Evolutionary conservation across 352 stramenopile species (phyloP), one percentile per base, ranked within the genome.

Genomic region (Pythium rhizo-oryzae): DNA sequence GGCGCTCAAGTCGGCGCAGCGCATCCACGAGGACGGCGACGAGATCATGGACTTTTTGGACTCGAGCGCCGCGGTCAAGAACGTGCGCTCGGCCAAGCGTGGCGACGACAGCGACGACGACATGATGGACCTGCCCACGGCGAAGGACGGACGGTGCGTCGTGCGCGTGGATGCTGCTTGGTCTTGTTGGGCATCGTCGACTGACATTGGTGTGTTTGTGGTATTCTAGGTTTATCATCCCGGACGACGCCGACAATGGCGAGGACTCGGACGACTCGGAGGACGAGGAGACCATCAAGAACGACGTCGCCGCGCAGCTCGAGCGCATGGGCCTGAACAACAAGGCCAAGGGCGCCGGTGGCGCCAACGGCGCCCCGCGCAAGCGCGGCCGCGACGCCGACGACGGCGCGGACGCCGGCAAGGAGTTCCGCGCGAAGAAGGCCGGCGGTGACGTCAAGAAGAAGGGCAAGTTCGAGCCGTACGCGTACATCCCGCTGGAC

Each of bases 401-500:
- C n/a, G 70, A 72, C 21, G 59, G 72, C 84, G 60, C 15, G 13
- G 70, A 75, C 50, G 84, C 84, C 24, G 97, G 97, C 43, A 85
- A 92, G 53, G 88, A 97, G 55, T 99, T 98, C 81, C 94, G 96
- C 35, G 88, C 89, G 0, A 99, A 98, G 83, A 99, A 99, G 81
- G 94, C 96, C 19, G 93, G 93, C 24, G 97, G 97, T 56, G 97
- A 99, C 78, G 86, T 98, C 30, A 98, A 97, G 81, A 98, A 97
- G 75, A 98, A 99, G 89, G 92, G 91, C 75, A 98, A 98, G 80
- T 93, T 98, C 33, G 96, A 99, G 73, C 97, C 97, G 58, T 99
- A 99, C 76, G 96, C 97, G 11, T 99, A 98, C 83, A 98, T 99
- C 66, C 96, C 96, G 59, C 80, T 99, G 49, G 93, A 99, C 81